A percentile compares a stretch with the other conserved stretches of the same genome.
phyloP scores from a whole-genome alignment of 2,329 filamentous ascomycete genomes.

The Dothideomycetidae sp. region DNA sequence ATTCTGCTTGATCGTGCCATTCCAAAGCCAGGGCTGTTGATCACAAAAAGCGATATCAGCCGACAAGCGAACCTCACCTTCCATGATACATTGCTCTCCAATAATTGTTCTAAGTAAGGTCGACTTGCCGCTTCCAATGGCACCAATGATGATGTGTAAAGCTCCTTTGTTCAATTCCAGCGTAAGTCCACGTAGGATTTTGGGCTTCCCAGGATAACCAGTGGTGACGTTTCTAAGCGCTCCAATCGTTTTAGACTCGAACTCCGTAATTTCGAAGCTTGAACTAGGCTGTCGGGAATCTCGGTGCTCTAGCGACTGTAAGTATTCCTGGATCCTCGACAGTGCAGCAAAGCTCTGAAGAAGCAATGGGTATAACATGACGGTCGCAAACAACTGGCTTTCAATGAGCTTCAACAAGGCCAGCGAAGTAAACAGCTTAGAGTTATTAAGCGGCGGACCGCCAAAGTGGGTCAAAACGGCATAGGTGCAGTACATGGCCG shows the following conservation, averaged over 20 bases:
- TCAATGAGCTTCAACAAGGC: constrained; percentile 19
- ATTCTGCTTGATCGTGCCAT: constrained; percentile 63
- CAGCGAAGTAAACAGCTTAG: constrained; percentile 17
- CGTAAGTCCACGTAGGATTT: constrained; percentile 10
- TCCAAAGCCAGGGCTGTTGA: constrained; percentile 54
- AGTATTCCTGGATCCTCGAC: constrained; percentile 15
- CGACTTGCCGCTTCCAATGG: constrained; percentile 15
- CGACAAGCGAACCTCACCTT: constrained; percentile 8
- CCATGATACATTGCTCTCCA: constrained; percentile 10
- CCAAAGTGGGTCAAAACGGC: constrained; percentile 14
- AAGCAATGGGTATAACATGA: constrained; percentile 14
- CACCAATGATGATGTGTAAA: constrained; percentile 15
- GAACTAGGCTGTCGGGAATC: constrained; percentile 3
- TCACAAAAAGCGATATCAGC: constrained; percentile 11
- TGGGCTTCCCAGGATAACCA: constrained; percentile 9
- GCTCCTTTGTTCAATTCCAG: constrained; percentile 8
- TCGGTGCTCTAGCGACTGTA: constrained; percentile 10
- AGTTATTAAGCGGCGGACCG: constrained; percentile 13
- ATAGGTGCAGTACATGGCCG: constrained; percentile 16
- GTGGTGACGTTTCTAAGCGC: constrained; percentile 2
- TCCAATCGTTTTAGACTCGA: neutral
- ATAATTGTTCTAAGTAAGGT: constrained; percentile 12
- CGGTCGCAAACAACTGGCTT: constrained; percentile 13
- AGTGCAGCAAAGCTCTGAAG: constrained; percentile 15
- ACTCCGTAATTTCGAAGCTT: neutral